Evolutionary conservation across 495 filamentous ascomycete species (phyloP).

Genomic region (Cudoniella acicularis): DNA sequence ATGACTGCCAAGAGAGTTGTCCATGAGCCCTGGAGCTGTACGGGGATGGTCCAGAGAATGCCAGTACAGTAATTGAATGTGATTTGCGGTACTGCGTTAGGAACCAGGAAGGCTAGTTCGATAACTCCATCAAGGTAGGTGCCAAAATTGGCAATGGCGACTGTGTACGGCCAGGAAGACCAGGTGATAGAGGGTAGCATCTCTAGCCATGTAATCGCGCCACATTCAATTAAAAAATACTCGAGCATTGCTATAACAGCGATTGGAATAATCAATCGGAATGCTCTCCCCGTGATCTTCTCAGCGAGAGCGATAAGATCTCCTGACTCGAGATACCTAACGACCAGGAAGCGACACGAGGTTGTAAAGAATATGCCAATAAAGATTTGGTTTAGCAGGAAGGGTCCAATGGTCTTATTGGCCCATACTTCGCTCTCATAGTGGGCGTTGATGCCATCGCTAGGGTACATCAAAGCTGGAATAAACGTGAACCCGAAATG

Average conservation of each 20-base stretch:
- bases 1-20: slow-evolving; percentile 32
- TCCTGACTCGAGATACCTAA: slow-evolving; percentile 32
- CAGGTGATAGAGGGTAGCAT: slow-evolving; percentile 39
- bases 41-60: slow-evolving; percentile 41
- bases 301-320: slow-evolving; percentile 35
- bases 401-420: slow-evolving; percentile 30
- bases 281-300: too few relatives aligned
- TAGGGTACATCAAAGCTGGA: slow-evolving; percentile 29
- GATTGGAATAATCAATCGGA: slow-evolving; percentile 37
- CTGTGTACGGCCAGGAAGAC: slow-evolving; percentile 40
- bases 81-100: slow-evolving; percentile 40
- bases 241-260: slow-evolving; percentile 32
- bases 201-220: slow-evolving; percentile 35
- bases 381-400: slow-evolving; percentile 38
- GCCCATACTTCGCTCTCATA: slow-evolving; percentile 35
- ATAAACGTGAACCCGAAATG: slow-evolving; percentile 37
- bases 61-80: slow-evolving; percentile 42
- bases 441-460: slow-evolving; percentile 31
- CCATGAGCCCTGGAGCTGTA: slow-evolving; percentile 39
- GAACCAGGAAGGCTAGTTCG: slow-evolving; percentile 38
- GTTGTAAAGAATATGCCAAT: slow-evolving; percentile 40
- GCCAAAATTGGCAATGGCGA: slow-evolving; percentile 28
- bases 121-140: slow-evolving; percentile 34
- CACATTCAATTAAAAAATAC: slow-evolving; percentile 41
- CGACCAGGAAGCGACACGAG: slow-evolving; percentile 37